Percentiles rank a stretch among this genome's conserved stretches.
Evolutionary conservation across 2,329 filamentous ascomycete genomes (phyloP).

Genomic region (Aschersonia sp.): DNA sequence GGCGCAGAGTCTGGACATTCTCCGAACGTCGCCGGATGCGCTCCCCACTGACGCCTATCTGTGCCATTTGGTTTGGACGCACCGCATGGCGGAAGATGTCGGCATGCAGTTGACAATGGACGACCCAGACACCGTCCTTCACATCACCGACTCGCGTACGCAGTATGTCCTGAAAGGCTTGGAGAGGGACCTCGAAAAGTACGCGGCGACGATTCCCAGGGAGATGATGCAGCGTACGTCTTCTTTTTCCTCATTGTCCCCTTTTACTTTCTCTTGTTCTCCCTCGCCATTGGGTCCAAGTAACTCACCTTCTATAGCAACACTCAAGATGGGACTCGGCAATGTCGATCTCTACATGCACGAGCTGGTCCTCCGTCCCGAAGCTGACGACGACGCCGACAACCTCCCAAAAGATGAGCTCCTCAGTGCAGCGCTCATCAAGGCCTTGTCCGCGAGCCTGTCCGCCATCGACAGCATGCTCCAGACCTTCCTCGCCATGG

Average conservation of each 20-base stretch:
- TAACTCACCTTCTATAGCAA: slow-evolving; percentile 24
- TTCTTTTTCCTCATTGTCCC: background rate
- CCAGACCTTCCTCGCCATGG: slow-evolving; percentile 48
- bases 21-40: slow-evolving; percentile 39
- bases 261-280: background rate
- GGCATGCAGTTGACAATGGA: slow-evolving; percentile 53
- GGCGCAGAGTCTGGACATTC: slow-evolving; percentile 40
- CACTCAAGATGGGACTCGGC: slow-evolving; percentile 48
- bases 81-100: slow-evolving; percentile 54
- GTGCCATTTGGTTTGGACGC: slow-evolving; percentile 44
- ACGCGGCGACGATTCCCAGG: slow-evolving; percentile 36
- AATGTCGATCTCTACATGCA: slow-evolving; percentile 61
- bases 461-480: slow-evolving; percentile 52
- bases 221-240: slow-evolving; percentile 42
- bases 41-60: slow-evolving; percentile 42
- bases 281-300: background rate
- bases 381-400: slow-evolving; percentile 39
- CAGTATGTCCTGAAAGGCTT: slow-evolving; percentile 52
- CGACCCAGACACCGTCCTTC: slow-evolving; percentile 38
- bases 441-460: slow-evolving; percentile 52
- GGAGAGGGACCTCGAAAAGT: slow-evolving; percentile 48
- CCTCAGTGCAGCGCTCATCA: slow-evolving; percentile 40
- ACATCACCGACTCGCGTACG: slow-evolving; percentile 46
- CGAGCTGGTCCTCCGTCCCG: slow-evolving; percentile 56
- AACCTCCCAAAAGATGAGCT: slow-evolving; percentile 21